Evolutionary conservation across 192 early-diverging fungal species (phyloP).

Genomic region (Entophlyctis luteolus): DNA sequence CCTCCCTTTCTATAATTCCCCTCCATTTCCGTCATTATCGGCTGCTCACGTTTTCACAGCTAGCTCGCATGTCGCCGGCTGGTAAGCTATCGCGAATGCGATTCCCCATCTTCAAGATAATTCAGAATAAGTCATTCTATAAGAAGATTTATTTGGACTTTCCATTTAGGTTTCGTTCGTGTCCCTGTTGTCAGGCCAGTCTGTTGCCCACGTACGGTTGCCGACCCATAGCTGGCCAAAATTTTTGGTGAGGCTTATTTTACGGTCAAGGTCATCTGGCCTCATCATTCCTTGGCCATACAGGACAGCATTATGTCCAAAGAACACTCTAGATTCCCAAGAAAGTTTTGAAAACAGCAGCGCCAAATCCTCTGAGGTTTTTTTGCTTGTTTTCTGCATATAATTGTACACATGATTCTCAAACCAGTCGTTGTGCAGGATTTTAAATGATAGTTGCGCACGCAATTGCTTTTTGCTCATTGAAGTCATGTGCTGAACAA

Average conservation of each 20-base stretch:
- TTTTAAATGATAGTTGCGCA: not conserved
- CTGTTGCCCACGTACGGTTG: not conserved
- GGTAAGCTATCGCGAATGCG: no score
- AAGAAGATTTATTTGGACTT: no score
- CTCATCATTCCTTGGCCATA: not conserved
- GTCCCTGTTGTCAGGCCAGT: constrained; percentile 17
- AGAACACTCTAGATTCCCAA: not conserved
- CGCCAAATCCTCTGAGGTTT: not conserved
- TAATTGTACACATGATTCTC: not conserved
- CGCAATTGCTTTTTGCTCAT: constrained; percentile 2
- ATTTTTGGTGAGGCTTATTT: constrained; percentile 1
- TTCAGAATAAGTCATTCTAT: no score
- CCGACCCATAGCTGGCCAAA: constrained; percentile 2
- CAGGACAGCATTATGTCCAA: constrained; percentile 2
- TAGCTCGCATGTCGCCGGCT: not conserved
- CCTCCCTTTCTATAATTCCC: not conserved
- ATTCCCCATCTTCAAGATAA: no score
- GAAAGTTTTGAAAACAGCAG: not conserved
- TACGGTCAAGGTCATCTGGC: constrained; percentile 13
- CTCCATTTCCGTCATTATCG: not conserved
- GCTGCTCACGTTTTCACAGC: not conserved
- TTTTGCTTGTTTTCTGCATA: not conserved
- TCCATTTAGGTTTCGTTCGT: no score
- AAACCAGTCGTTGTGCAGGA: constrained; percentile 7
- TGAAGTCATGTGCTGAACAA: not conserved